Evolutionary conservation across 164 flowering plant genomes (phyloP), one percentile per base, ranked within the genome.

Genomic region (Berberis vulgaris): DNA sequence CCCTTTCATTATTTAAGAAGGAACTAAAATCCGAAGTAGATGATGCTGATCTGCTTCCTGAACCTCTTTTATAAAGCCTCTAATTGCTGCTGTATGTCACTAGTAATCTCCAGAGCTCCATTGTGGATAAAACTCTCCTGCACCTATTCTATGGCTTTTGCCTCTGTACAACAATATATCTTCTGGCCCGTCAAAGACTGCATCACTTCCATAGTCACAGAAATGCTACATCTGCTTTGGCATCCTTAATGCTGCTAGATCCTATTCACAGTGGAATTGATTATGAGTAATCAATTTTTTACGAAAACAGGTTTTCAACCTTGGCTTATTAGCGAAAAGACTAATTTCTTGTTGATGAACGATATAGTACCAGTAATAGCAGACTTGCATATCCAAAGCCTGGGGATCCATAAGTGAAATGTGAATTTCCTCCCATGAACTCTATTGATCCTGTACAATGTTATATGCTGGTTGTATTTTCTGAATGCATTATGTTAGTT

Each of bases 41-140:
- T 7, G 74, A 69, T 41, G 72, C 62, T 13, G 82, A 76, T 41
- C 60, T 83, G 68, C 76, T 77, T 65, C 81, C 83, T 63, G 70
- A 77, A 74, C 92, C 88, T 54, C 77, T 86, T 58, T 57, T 61
- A 58, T 43, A 59, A 26, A 67, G 70, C 54, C 39, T 73, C 57
- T 76, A 69, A 74, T 43, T 62, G 44, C 26, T 44, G 13, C 54
- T 58, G 26, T 46, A 26, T 26, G 26, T 26, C 26, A 52, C n/a
- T 10, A 52, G 11, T 52, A 52, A 26, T 52, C 54, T 52, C n/a
- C 54, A 10, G 3, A 52, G 26, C 0, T 26, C 26, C 26, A 26
- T 26, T 26, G 26, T 26, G 26, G 26, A 26, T 26, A 26, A 26
- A 26, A 26, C 26, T 26, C 26, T 26, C 26, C 26, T 26, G 26